Conservation (phyloP, 495 filamentous ascomycete species). For the Penicillium atrosanguineum region DNA sequence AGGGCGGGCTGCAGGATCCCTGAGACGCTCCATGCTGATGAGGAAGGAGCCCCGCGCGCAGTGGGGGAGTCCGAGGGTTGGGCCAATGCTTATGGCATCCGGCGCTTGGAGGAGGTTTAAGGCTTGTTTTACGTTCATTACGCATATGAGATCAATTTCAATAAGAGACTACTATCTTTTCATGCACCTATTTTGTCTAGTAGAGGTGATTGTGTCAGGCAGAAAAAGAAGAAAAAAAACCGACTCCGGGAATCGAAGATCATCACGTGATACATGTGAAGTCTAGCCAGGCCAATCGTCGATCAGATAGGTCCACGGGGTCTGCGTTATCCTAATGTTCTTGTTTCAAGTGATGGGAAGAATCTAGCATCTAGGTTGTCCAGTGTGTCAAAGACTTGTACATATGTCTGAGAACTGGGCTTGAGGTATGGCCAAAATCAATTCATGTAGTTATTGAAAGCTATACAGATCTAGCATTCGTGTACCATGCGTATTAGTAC, state of each 20-base stretch:
- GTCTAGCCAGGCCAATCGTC: background rate
- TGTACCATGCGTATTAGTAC: background rate
- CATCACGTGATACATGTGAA: background rate
- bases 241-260: background rate
- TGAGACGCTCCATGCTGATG: constrained; percentile 28
- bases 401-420: too few species aligned
- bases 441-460: too few species aligned
- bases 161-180: background rate
- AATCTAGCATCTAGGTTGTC: too few species aligned
- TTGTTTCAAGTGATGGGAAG: too few species aligned
- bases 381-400: too few species aligned
- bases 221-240: background rate
- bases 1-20: constrained; percentile 23
- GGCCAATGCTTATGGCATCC: constrained; percentile 13
- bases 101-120: background rate
- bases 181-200: background rate
- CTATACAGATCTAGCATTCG: too few species aligned
- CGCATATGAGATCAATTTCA: background rate
- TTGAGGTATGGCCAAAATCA: too few species aligned
- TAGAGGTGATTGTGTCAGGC: background rate
- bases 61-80: constrained; percentile 10
- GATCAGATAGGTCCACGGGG: background rate
- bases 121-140: background rate
- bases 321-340: background rate
- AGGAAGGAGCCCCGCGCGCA: constrained; percentile 28